Evolutionary conservation across 2,329 filamentous ascomycete genomes (phyloP), one percentile per base, ranked within the genome.

Genomic region (Cordyceps fumosorosea): DNA sequence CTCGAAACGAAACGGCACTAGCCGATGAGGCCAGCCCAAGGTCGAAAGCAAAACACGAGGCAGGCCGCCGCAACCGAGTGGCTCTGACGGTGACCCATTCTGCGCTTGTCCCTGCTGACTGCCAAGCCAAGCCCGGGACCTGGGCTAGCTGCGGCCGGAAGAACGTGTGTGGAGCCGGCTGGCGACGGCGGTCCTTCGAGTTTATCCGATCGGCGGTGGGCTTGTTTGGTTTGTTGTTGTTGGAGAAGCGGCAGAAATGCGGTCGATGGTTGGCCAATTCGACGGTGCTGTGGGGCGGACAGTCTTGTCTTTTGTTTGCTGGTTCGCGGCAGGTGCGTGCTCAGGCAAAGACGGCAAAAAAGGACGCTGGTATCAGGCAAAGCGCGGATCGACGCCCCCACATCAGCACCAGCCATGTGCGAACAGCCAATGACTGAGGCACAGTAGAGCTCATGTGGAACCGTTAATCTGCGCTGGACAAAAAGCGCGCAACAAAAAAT

Each of bases 381-480:
- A 65, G 58, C 63, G 66, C 63, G 67, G 64, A 70, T 67, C 69
- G 63, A 63, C 65, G 58, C 34, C 64, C 64, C 69, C 68, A 70
- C 69, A 62, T 51, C 68, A 59, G 63, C 61, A 56, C 56, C 64
- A 62, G 63, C 50, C 65, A 66, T 67, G 64, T 67, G 69, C 66
- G 22, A 63, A 64, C 60, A 65, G 64, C 67, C 70, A 70, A 69
- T 71, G 64, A 66, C 65, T 64, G 32, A 52, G 65, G 64, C 64
- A 65, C 66, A 68, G 63, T 51, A 47, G 60, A 74, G 72, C 72
- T 74, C 65, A 60, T 72, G 73, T 73, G 73, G 73, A 66, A 63
- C 69, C 67, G 48, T 45, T 61, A 74, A 74, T 73, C 69, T 73
- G 72, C 70, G 65, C 66, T 56, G 60, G 63, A 51, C 48, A 57